phyloP scores from a whole-genome alignment of 768 basidiomycete genomes.

The Tephrocybe rancida region DNA sequence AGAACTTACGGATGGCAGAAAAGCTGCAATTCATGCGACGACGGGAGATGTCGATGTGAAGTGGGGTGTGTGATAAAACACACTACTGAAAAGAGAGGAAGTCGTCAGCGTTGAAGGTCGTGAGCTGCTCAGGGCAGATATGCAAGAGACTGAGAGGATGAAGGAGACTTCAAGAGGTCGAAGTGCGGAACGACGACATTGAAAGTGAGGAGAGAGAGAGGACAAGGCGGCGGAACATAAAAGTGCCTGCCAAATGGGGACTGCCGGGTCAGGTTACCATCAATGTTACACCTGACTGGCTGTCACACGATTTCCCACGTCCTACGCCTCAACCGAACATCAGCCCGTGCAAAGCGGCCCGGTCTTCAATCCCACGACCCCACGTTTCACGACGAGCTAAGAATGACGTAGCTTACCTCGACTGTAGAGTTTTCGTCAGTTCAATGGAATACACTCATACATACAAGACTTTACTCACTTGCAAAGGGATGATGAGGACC shows the following conservation, averaged over 20 bases:
- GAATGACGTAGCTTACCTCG: constrained; percentile 18
- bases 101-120: constrained; percentile 51
- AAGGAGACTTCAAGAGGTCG: constrained; percentile 20
- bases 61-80: constrained; percentile 13
- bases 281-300: constrained; percentile 14
- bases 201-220: constrained; percentile 21
- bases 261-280: constrained; percentile 23
- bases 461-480: neutral
- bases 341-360: neutral
- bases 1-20: constrained; percentile 40
- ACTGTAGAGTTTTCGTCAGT: neutral
- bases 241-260: constrained; percentile 21
- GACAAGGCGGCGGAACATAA: constrained; percentile 24
- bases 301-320: constrained; percentile 20
- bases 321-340: constrained; percentile 14
- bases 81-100: constrained; percentile 26
- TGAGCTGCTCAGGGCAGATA: constrained; percentile 33
- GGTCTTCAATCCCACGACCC: constrained; percentile 30
- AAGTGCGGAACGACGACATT: constrained; percentile 22
- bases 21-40: constrained; percentile 42
- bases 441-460: neutral
- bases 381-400: constrained; percentile 43
- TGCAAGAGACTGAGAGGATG: neutral
- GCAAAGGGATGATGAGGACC: neutral
- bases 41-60: constrained; percentile 23